phyloP scores from a whole-genome alignment of 371 early-diverging fungal species.

The Mortierella sp. region DNA sequence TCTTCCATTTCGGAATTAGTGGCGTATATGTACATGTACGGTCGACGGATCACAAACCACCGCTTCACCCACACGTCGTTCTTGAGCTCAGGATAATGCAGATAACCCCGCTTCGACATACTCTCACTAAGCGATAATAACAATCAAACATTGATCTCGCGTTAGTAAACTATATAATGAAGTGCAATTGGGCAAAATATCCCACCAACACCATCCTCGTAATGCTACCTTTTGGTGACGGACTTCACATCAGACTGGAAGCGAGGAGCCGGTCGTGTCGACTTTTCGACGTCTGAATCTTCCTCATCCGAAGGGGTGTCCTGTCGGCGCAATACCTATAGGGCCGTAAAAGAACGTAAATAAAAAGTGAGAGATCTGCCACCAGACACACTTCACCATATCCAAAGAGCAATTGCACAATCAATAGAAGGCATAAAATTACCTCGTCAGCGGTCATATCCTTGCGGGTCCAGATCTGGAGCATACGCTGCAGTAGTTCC shows the following conservation, averaged over 20 bases:
- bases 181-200: background rate
- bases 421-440: conserved; percentile 4
- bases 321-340: conserved; percentile 64
- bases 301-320: conserved; percentile 63
- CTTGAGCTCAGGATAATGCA: conserved; percentile 73
- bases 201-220: too few relatives aligned
- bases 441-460: conserved; percentile 68
- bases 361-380: background rate
- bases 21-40: conserved; percentile 85
- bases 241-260: conserved; percentile 72
- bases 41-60: conserved; percentile 90
- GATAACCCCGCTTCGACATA: conserved; percentile 72
- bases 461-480: conserved; percentile 66
- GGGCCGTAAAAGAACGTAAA: background rate
- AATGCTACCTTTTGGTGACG: conserved; percentile 67
- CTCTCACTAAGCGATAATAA: conserved; percentile 60
- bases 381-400: background rate
- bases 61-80: conserved; percentile 82
- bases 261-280: conserved; percentile 50
- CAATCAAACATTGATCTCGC: background rate
- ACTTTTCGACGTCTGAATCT: conserved; percentile 49
- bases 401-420: background rate
- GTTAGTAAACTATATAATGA: background rate
- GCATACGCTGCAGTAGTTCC: conserved; percentile 60
- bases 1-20: conserved; percentile 76